Evolutionary conservation across 2,329 filamentous ascomycete genomes (phyloP).

Genomic region (Westerdykella sp.): DNA sequence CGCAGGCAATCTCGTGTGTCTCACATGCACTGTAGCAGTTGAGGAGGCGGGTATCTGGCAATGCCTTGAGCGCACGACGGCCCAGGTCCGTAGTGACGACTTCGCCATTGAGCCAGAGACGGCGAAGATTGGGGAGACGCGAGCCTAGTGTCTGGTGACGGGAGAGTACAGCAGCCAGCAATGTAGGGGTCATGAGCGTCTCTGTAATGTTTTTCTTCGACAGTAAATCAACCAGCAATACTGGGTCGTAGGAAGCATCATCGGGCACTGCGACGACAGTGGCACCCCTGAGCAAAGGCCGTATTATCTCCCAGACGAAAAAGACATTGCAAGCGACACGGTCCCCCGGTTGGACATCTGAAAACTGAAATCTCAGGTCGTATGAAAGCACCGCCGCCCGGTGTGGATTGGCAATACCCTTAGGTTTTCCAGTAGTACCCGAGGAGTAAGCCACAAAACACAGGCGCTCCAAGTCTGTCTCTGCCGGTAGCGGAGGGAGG

Average conservation of each 20-base stretch:
- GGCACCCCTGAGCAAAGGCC: slow-evolving; percentile 67
- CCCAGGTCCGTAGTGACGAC: slow-evolving; percentile 74
- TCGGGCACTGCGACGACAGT: slow-evolving; percentile 72
- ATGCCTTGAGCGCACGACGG: slow-evolving; percentile 58
- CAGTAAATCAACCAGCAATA: slow-evolving; percentile 65
- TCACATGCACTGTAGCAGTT: slow-evolving; percentile 81
- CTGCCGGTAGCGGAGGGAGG: slow-evolving; percentile 50
- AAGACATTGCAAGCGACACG: slow-evolving; percentile 84
- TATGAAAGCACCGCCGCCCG: slow-evolving; percentile 68
- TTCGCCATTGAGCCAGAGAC: slow-evolving; percentile 75
- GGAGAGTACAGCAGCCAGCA: slow-evolving; percentile 67
- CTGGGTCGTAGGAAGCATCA: slow-evolving; percentile 70
- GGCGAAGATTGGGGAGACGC: slow-evolving; percentile 60
- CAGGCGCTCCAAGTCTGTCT: slow-evolving; percentile 65
- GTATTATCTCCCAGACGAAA: slow-evolving; percentile 79
- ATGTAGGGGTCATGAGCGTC: slow-evolving; percentile 76
- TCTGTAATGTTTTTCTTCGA: slow-evolving; percentile 63
- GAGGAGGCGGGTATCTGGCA: slow-evolving; percentile 63
- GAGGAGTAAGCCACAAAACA: slow-evolving; percentile 78
- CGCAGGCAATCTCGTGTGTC: slow-evolving; percentile 73
- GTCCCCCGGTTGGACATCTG: slow-evolving; percentile 64
- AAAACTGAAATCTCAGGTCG: slow-evolving; percentile 62
- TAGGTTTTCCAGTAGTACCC: slow-evolving; percentile 71
- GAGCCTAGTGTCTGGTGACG: slow-evolving; percentile 60
- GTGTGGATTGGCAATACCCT: slow-evolving; percentile 76